A percentile compares a stretch with the other conserved stretches of the same genome.
phyloP scores from a whole-genome alignment of 495 filamentous ascomycete genomes.

The Jackrogersella multiformis region DNA sequence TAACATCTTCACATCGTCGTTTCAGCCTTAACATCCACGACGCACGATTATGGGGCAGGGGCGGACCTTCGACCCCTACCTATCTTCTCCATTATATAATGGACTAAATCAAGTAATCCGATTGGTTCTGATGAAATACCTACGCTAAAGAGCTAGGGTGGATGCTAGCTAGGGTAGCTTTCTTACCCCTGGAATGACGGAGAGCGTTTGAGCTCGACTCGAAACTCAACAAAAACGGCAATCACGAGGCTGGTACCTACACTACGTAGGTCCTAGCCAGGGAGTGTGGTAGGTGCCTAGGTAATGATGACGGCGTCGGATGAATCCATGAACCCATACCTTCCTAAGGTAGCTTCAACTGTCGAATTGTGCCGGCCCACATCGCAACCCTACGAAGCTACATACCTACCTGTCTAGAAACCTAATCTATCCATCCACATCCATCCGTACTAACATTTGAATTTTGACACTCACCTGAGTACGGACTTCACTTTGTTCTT shows the following conservation, averaged over 20 bases:
- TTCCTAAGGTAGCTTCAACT: conserved; percentile 1
- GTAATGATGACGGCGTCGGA: too few relatives aligned
- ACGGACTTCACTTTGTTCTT: too few relatives aligned
- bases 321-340: not conserved
- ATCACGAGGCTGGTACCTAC: conserved; percentile 28
- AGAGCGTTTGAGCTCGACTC: conserved; percentile 27
- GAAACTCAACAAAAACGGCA: conserved; percentile 32
- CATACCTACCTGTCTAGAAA: not conserved
- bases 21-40: conserved; percentile 38
- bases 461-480: too few relatives aligned
- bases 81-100: not conserved
- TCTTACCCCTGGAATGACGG: conserved; percentile 5
- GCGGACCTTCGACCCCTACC: not conserved
- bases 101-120: not conserved
- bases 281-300: too few relatives aligned
- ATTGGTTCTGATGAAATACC: not conserved
- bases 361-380: conserved; percentile 16
- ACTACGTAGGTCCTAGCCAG: too few relatives aligned
- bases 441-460: too few relatives aligned
- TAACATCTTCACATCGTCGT: conserved; percentile 6
- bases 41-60: conserved; percentile 1
- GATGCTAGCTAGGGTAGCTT: not conserved
- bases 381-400: conserved; percentile 2
- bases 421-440: not conserved
- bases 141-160: not conserved